Evolutionary conservation across 2,329 filamentous ascomycete species (phyloP).

Genomic region (Pseudocercospora ulei): DNA sequence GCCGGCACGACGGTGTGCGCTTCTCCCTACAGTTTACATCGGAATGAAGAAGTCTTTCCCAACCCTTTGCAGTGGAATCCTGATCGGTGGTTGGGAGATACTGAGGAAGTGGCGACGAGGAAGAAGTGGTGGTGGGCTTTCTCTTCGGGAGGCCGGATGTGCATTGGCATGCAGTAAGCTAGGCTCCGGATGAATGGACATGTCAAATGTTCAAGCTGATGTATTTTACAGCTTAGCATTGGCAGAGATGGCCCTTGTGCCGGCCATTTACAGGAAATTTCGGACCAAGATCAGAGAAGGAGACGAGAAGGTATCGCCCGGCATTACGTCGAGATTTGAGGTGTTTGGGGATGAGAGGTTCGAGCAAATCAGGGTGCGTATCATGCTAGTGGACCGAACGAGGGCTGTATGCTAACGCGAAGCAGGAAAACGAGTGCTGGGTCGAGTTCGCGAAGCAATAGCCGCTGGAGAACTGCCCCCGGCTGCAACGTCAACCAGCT

Average conservation of each 20-base stretch:
- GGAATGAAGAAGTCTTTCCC: slow-evolving; percentile 38
- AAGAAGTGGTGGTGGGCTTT: slow-evolving; percentile 43
- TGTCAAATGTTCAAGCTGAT: slow-evolving; percentile 51
- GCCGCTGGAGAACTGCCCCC: no score
- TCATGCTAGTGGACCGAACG: not conserved
- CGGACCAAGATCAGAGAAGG: slow-evolving; percentile 4
- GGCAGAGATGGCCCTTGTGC: slow-evolving; percentile 31
- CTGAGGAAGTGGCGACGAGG: slow-evolving; percentile 25
- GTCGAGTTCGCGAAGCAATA: slow-evolving; percentile 10
- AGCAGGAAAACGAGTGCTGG: slow-evolving; percentile 13
- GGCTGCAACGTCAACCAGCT: no score
- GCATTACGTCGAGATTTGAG: slow-evolving; percentile 15
- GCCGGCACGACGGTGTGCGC: slow-evolving; percentile 36
- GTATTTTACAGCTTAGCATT: slow-evolving; percentile 52
- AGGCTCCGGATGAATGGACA: not conserved
- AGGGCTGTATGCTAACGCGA: not conserved
- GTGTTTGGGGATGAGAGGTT: slow-evolving; percentile 15
- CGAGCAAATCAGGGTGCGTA: slow-evolving; percentile 8
- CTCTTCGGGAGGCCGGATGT: slow-evolving; percentile 42
- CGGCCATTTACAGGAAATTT: slow-evolving; percentile 15
- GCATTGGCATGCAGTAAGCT: slow-evolving; percentile 37
- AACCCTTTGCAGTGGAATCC: slow-evolving; percentile 33
- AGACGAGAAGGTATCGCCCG: slow-evolving; percentile 5
- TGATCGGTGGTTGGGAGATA: slow-evolving; percentile 35
- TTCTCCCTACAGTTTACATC: slow-evolving; percentile 38